Evolutionary conservation across 2,329 filamentous ascomycete species (phyloP).

Genomic region (Talaromyces sp.): DNA sequence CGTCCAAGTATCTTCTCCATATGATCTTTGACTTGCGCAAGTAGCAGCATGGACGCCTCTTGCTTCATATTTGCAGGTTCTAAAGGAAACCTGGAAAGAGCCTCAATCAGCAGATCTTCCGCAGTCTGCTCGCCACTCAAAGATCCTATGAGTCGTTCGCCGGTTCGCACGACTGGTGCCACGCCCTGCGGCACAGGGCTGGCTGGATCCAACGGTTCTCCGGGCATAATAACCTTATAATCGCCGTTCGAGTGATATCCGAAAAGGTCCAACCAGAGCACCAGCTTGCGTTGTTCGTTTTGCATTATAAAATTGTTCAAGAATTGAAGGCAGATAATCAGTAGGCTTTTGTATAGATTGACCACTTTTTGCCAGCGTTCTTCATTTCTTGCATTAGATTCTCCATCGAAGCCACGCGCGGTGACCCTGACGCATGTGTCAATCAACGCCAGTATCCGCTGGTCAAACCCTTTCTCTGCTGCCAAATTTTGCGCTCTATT

Average conservation of each 20-base stretch:
- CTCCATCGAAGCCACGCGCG: constrained; percentile 61
- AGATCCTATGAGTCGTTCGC: constrained; percentile 42
- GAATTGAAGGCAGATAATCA: constrained; percentile 64
- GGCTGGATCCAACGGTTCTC: constrained; percentile 39
- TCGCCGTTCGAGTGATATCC: constrained; percentile 52
- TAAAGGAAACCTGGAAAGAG: constrained; percentile 43
- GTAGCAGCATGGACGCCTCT: constrained; percentile 45
- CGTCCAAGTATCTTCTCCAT: constrained; percentile 47
- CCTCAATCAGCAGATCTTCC: constrained; percentile 42
- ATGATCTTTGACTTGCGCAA: constrained; percentile 48
- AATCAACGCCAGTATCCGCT: constrained; percentile 58
- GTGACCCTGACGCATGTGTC: constrained; percentile 63
- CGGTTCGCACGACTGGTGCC: constrained; percentile 42
- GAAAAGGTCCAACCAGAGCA: constrained; percentile 63
- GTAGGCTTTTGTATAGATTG: constrained; percentile 61
- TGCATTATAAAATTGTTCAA: constrained; percentile 63
- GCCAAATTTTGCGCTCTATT: constrained; percentile 61
- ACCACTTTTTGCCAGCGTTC: constrained; percentile 64
- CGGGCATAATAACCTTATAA: constrained; percentile 44
- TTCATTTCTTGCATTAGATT: constrained; percentile 58
- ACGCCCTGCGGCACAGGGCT: constrained; percentile 36
- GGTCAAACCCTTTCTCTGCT: constrained; percentile 57
- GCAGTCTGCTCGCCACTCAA: constrained; percentile 43
- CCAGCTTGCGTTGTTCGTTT: constrained; percentile 62
- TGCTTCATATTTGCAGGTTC: constrained; percentile 45